Conservation (phyloP, 83 land plant genomes). For the Diphasiastrum complanatum region DNA sequence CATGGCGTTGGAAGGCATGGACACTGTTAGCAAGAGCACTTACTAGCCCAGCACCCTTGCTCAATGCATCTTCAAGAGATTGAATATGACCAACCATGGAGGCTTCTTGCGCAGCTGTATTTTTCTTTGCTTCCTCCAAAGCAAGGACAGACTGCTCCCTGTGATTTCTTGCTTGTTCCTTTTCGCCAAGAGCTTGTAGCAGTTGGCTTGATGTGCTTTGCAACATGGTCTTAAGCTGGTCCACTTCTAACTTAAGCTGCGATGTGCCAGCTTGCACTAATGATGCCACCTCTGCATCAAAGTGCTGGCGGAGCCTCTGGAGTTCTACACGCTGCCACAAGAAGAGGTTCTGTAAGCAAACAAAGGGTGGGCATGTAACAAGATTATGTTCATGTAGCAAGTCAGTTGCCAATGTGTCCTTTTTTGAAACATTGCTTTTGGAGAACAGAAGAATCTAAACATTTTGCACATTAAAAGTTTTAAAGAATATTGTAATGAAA, state of each 20-base stretch:
- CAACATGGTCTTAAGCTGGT: conserved; percentile 26
- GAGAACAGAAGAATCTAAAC: no score
- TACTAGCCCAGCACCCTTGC: conserved; percentile 19
- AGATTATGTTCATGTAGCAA: not conserved
- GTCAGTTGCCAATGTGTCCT: not conserved
- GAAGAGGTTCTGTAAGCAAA: not conserved
- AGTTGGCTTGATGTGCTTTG: conserved; percentile 31
- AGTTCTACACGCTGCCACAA: conserved; percentile 31
- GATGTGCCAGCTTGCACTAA: conserved; percentile 26
- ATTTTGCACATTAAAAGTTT: not conserved
- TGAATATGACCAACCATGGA: conserved; percentile 16
- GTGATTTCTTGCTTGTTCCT: conserved; percentile 24
- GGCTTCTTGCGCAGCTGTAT: conserved; percentile 18
- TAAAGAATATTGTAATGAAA: not conserved
- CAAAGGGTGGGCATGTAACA: not conserved
- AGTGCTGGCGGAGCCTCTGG: conserved; percentile 36
- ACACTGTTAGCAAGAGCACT: conserved; percentile 25
- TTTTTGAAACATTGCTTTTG: no score
- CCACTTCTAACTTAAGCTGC: conserved; percentile 30
- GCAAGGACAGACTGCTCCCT: conserved; percentile 17
- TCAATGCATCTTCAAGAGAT: conserved; percentile 19
- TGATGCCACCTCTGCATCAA: conserved; percentile 37
- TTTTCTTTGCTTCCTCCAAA: conserved; percentile 24
- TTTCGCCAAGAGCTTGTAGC: conserved; percentile 27
- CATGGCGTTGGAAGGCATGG: conserved; percentile 39